phyloP scores from a whole-genome alignment of 371 early-diverging fungal species.

The Mucor lusitanicus region DNA sequence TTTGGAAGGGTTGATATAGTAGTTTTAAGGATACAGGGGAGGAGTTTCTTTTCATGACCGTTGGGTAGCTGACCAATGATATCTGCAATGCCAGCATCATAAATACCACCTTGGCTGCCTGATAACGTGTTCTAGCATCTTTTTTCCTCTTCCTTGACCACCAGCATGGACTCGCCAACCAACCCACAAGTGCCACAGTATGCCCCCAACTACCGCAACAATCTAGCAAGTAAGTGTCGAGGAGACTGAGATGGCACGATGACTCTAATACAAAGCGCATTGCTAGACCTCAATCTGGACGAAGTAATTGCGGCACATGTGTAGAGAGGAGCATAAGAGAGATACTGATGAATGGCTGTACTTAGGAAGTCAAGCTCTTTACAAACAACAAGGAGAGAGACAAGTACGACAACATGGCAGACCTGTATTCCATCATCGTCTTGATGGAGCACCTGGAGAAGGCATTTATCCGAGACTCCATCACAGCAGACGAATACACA shows the following conservation, averaged over 20 bases:
- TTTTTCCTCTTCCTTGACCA: neutral
- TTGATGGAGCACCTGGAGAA: constrained; percentile 90
- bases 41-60: constrained; percentile 5
- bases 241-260: neutral
- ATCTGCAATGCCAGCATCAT: neutral
- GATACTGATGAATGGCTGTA: neutral
- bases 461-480: constrained; percentile 90
- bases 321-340: neutral
- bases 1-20: neutral
- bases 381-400: constrained; percentile 85
- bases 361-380: constrained; percentile 72
- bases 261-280: neutral
- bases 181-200: constrained; percentile 32
- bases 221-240: constrained; percentile 16
- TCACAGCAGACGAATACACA: constrained; percentile 85
- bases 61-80: neutral
- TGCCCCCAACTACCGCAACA: constrained; percentile 33
- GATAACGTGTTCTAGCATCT: neutral
- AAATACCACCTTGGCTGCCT: neutral
- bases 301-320: constrained; percentile 27
- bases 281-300: constrained; percentile 41
- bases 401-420: constrained; percentile 90
- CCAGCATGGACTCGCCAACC: constrained; percentile 31
- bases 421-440: constrained; percentile 89
- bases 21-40: constrained; percentile 8